Base-by-base conservation (phyloP, 2,329 filamentous ascomycete species). In the Pseudogymnoascus sp. region DNA sequence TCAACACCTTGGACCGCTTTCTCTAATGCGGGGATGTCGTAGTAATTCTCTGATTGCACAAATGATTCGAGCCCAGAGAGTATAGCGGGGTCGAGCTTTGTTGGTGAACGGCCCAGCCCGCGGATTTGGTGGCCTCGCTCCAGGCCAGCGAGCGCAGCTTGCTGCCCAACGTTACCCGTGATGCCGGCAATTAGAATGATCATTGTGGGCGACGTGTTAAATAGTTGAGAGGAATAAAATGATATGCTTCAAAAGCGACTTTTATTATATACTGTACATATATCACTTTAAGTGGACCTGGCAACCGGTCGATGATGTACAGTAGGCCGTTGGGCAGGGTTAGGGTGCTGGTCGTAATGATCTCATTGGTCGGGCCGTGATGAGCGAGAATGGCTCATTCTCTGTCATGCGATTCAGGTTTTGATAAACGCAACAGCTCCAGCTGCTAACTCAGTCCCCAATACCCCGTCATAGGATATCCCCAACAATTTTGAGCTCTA, bases 1-100 rank as follows among this genome's bases (percentile, higher is more conserved):
- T 76, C 74, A 10, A 75, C 75, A 6, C 73, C 74, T 0, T 62
- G 26, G 13, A 71, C 70, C 5, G 74, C 75, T 3, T 66, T 62
- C 2, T 76, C 72, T 1, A 76, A 61, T 1, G 75, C 74, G 0
- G 68, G 5, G 6, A 73, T 66, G 31, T 77, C 75, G 37, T 74
- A 67, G 61, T 70, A 70, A 56, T 62, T 67, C 3, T 65, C 62
- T 1, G 33, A 69, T 21, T 63, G 65, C 35, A 74, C 68, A 62
- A 74, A 72, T 0, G 61, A 64, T 62, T 76, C 74, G 2, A 75
- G 67, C 2, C 47, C n/a, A 7, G n/a, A 56, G 47, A 33, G 26
- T 33, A 56, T 3, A 26, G 26, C 26, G n/a, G 26, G 26, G 19
- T 31, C 47, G 10, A 56, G 26, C n/a, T 56, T 56, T 19, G 29